Evolutionary conservation across 1,284 basidiomycete genomes (phyloP), one percentile per base, ranked within the genome.

Genomic region (Cryptococcus sp.): DNA sequence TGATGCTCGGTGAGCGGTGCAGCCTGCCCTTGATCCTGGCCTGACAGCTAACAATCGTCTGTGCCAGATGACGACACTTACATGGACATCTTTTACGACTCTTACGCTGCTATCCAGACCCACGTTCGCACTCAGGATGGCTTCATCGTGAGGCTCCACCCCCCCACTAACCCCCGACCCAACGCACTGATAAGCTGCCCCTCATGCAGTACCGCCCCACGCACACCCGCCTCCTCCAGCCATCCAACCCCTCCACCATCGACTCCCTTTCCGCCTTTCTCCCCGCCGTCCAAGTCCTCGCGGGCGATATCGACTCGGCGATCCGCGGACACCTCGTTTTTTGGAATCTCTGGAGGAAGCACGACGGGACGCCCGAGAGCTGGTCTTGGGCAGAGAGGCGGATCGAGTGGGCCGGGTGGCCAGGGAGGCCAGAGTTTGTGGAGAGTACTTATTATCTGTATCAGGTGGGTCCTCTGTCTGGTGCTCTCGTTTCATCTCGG

Each of bases 381-480:
- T 97, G 88, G 80, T 88, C 91, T 68, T 88, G 87, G 72, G 83
- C 83, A 63, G 85, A 80, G 61, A 84, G 84, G 66, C 77, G 82
- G 59, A 86, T 88, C 12, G 90, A 88, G 4, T 86, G 88, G 60
- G 80, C 84, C 55, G 88, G 89, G 62, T 95, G 91, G 67, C 91
- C 91, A 9, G 79, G 93, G 53, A 81, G 91, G 57, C 91, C 75
- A 80, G 92, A 96, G 75, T 92, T 94, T 65, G 83, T 94, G 57
- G 92, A 96, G 76, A 91, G 88, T 23, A 97, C 90, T 2, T 94
- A 92, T 84, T 95, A 94, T 77, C 80, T 97, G 11, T 94, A 96
- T 70, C 82, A 88, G 52, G 91, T 89, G 67, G 63, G 84, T 77
- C n/a, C 3, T 2, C 21, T n/a, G n/a, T n/a, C 20, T 11, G n/a